Evolutionary conservation across 2,329 filamentous ascomycete species (phyloP).

Genomic region (Trichoderma cornu-damae): DNA sequence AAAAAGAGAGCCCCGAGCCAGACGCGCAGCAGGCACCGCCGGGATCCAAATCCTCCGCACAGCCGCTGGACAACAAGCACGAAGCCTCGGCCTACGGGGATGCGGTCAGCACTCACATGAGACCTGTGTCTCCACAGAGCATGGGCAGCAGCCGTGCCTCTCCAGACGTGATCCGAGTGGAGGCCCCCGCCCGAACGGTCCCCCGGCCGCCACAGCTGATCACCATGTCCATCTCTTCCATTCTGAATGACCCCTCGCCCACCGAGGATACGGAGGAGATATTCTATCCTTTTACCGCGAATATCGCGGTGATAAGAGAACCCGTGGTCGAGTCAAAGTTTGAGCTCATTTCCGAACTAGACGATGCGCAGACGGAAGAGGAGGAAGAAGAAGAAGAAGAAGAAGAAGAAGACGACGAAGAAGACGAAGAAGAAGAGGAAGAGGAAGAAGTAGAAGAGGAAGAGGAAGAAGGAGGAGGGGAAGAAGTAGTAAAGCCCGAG

Average conservation of each 20-base stretch:
- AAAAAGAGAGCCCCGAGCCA: slow-evolving; percentile 42
- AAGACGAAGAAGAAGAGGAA: not conserved
- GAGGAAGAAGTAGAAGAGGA: not conserved
- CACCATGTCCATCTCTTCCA: slow-evolving; percentile 33
- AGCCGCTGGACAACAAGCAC: slow-evolving; percentile 16
- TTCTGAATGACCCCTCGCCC: slow-evolving; percentile 29
- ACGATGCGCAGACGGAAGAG: slow-evolving; percentile 11
- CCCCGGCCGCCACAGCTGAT: slow-evolving; percentile 17
- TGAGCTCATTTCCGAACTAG: not conserved
- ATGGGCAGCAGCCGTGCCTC: slow-evolving; percentile 26
- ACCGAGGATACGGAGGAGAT: slow-evolving; percentile 2
- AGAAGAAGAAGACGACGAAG: not conserved
- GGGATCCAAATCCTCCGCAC: slow-evolving; percentile 17
- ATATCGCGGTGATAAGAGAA: slow-evolving; percentile 26
- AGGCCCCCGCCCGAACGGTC: not conserved
- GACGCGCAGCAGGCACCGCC: slow-evolving; percentile 29
- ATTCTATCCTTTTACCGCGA: slow-evolving; percentile 23
- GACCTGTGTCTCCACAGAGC: slow-evolving; percentile 32
- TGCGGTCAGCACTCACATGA: slow-evolving; percentile 12
- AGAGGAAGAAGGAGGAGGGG: not conserved
- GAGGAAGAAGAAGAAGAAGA: not conserved
- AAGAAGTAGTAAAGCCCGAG: not conserved
- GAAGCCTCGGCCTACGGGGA: slow-evolving; percentile 15
- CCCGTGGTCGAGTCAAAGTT: not conserved
- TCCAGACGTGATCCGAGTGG: slow-evolving; percentile 21